A percentile compares a stretch with the other conserved stretches of the same genome.
Conservation (phyloP, 169 alveolate species). For the Perkinsus chesapeaki region DNA sequence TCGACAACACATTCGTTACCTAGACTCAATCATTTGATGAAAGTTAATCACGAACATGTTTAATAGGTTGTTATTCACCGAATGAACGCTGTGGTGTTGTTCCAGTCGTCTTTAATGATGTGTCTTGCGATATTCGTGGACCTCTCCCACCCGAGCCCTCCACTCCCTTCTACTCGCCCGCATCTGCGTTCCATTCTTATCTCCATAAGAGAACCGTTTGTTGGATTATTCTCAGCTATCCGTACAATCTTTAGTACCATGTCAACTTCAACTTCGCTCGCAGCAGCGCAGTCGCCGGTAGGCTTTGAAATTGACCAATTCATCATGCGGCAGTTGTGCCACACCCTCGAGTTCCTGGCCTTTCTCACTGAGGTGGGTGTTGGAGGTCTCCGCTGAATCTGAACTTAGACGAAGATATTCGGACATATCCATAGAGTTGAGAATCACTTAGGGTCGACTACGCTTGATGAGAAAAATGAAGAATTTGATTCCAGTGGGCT, state of each 20-base stretch:
- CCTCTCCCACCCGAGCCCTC: too few relatives aligned
- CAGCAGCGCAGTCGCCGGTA: background rate
- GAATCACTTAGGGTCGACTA: too few relatives aligned
- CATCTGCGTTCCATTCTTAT: background rate
- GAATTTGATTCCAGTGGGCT: too few relatives aligned
- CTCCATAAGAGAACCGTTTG: background rate
- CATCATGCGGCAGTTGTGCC: background rate
- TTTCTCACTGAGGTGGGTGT: background rate
- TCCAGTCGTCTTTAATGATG: too few relatives aligned
- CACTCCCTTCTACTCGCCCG: background rate
- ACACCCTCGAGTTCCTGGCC: background rate
- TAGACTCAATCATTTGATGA: background rate
- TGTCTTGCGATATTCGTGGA: too few relatives aligned
- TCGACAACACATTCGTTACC: background rate
- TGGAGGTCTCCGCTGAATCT: too few relatives aligned
- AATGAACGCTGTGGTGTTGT: background rate
- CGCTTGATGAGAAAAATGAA: too few relatives aligned
- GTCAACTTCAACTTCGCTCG: background rate
- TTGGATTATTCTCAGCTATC: too few relatives aligned
- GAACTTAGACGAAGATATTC: background rate
- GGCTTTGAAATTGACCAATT: too few relatives aligned
- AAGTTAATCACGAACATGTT: background rate
- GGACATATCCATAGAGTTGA: too few relatives aligned
- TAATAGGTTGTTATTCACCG: background rate
- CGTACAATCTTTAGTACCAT: background rate